Evolutionary conservation across 805 yeast species (phyloP), one percentile per base, ranked within the genome.

Genomic region (Saccharomycopsis selenospora): DNA sequence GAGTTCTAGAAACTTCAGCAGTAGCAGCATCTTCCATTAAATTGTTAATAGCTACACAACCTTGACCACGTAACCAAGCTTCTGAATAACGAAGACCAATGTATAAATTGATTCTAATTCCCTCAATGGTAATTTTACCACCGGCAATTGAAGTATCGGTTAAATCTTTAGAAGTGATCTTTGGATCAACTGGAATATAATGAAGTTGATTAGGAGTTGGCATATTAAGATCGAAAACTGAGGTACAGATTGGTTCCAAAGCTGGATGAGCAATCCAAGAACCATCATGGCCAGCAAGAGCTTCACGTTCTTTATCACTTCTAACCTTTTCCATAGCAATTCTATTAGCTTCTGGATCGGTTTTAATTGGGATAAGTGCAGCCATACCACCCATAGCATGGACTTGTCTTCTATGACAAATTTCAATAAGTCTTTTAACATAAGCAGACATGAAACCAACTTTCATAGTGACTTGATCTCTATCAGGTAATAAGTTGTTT

Each of bases 331-430:
- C 78, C 80, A 85, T 75, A 7, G 90, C 91, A 43, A 69, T 67
- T 42, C 70, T 70, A 66, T 85, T 84, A 53, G 79, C 76, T 51
- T 69, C 76, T 28, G 73, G 69, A 59, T 85, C 89, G 55, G 77
- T 72, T 64, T 84, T 84, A 67, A 84, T 84, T 55, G 93, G 91
- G 58, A 85, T 82, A 56, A 83, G 85, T 3, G 91, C 91, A 55
- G 93, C 91, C 95, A 85, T 85, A 57, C 95, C 95, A 58, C 95
- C 93, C 80, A 85, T 82, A 17, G 91, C 91, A 61, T 84, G 90
- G 40, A 84, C 91, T 54, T 82, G 84, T 68, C 91, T 75, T 59
- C 77, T 72, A 63, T 85, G 95, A 65, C 88, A 81, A 41, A 79
- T 77, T 63, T 80, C 74, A 56, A 85, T 86, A 64, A 85, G 71